Percentiles rank a stretch among this genome's conserved stretches.
Evolutionary conservation across 164 flowering plant genomes (phyloP).

Genomic region (Magnolia sinica): DNA sequence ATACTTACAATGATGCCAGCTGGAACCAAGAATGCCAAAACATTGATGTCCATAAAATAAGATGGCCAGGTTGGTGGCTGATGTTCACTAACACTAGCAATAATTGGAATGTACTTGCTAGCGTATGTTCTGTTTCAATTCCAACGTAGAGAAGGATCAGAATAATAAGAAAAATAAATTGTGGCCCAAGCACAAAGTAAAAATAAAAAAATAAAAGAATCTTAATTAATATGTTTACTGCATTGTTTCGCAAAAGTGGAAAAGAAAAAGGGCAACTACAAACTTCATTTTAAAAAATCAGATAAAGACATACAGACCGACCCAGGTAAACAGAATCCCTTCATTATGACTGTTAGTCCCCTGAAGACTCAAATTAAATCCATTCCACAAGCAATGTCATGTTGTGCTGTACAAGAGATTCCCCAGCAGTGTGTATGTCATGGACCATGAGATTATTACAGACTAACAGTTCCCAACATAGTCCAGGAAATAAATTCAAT

Average conservation of each 20-base stretch:
- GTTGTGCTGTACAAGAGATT: neutral
- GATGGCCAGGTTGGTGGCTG: constrained; percentile 99
- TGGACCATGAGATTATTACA: neutral
- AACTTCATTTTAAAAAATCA: neutral
- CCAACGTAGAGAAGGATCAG: constrained; percentile 4
- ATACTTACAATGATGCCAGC: constrained; percentile 95
- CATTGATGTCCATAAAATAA: constrained; percentile 98
- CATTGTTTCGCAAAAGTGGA: neutral
- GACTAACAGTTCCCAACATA: neutral
- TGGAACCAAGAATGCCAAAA: constrained; percentile 97
- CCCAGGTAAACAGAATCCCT: neutral
- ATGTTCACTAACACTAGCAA: constrained; percentile 99
- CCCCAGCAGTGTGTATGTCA: neutral
- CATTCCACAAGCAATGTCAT: neutral
- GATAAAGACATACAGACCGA: neutral
- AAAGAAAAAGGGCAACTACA: neutral
- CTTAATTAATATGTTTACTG: neutral
- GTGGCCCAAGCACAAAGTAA: too few relatives aligned
- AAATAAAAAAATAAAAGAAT: neutral
- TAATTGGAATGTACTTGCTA: constrained; percentile 98
- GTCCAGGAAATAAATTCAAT: neutral
- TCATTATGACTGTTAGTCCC: neutral
- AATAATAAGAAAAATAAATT: neutral
- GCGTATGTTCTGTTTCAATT: constrained; percentile 84
- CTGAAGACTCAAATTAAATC: neutral